A percentile compares a stretch with the other conserved stretches of the same genome.
Evolutionary conservation across 164 flowering plant genomes (phyloP).

Genomic region (Warburgia ugandensis): DNA sequence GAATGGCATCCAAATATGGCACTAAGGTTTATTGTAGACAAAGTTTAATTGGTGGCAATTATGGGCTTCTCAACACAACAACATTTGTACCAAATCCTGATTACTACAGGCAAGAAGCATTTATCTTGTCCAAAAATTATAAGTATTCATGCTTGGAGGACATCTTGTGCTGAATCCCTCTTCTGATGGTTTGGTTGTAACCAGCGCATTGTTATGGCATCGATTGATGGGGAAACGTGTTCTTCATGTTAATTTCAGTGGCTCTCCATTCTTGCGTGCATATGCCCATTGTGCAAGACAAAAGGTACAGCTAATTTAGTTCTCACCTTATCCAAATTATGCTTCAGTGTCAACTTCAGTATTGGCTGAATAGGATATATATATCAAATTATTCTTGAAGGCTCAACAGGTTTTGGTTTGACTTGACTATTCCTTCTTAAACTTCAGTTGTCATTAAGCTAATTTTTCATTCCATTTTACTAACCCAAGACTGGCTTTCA

Average conservation of each 20-base stretch:
- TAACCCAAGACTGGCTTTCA: too few species aligned
- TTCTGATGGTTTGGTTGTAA: conserved; percentile 8
- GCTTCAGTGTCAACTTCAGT: not conserved
- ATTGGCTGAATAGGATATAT: not conserved
- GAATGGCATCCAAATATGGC: conserved; percentile 71
- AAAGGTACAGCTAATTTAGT: conserved; percentile 40
- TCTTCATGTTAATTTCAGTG: conserved; percentile 36
- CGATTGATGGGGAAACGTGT: conserved; percentile 84
- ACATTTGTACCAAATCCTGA: conserved; percentile 85
- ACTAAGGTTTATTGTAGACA: conserved; percentile 88
- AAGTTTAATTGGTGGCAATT: conserved; percentile 78
- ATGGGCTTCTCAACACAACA: conserved; percentile 72
- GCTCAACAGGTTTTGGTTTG: too few species aligned
- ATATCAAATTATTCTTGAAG: not conserved
- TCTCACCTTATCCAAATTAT: not conserved
- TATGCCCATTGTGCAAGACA: conserved; percentile 89
- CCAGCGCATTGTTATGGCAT: conserved; percentile 91
- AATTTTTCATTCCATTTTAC: too few species aligned
- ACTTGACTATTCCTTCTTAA: too few species aligned
- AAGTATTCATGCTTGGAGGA: not conserved
- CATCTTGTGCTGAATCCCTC: not conserved
- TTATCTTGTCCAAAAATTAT: conserved; percentile 3
- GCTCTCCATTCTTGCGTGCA: conserved; percentile 51
- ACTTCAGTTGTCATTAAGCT: too few species aligned
- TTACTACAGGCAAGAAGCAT: conserved; percentile 59